phyloP scores from a whole-genome alignment of 2,329 filamentous ascomycete species.

The Cucurbitaria berberidis region DNA sequence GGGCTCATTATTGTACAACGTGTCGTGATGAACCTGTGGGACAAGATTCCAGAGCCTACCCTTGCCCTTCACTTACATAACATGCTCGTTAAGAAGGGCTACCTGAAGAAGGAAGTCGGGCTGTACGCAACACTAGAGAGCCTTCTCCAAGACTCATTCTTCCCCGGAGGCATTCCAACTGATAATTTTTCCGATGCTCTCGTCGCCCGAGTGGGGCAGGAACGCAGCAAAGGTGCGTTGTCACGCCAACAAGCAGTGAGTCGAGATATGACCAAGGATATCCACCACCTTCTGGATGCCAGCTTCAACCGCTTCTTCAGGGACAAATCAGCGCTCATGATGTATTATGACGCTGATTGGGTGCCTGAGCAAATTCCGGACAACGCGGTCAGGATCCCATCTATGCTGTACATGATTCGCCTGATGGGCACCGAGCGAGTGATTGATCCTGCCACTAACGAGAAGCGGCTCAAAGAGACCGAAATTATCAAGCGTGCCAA shows the following conservation, averaged over 20 bases:
- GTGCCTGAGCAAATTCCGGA: conserved; percentile 21
- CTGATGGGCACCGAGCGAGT: conserved; percentile 9
- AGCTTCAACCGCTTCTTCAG: conserved; percentile 16
- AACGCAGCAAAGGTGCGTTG: conserved; percentile 1
- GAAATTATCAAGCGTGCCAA: conserved; percentile 17
- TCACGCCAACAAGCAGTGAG: conserved; percentile 10
- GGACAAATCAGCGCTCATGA: conserved; percentile 17
- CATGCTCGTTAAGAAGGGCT: conserved; percentile 54
- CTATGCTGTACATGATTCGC: conserved; percentile 12
- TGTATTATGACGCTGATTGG: conserved; percentile 23
- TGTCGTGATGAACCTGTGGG: conserved; percentile 48
- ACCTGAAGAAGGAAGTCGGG: conserved; percentile 44
- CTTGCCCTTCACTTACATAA: conserved; percentile 57
- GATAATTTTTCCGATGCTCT: conserved; percentile 2
- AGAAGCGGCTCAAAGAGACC: conserved; percentile 16
- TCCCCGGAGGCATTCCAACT: conserved; percentile 14
- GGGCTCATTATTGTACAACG: conserved; percentile 51
- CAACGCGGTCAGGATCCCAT: conserved; percentile 15
- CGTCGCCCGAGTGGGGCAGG: background rate
- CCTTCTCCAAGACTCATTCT: conserved; percentile 17
- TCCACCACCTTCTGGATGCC: conserved; percentile 15
- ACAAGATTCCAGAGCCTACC: conserved; percentile 49
- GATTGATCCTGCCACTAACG: conserved; percentile 6
- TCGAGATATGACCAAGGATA: conserved; percentile 8
- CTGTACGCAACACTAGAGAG: conserved; percentile 41